Conservation (phyloP, 2,329 filamentous ascomycete species). For the Beauveria bassiana region DNA sequence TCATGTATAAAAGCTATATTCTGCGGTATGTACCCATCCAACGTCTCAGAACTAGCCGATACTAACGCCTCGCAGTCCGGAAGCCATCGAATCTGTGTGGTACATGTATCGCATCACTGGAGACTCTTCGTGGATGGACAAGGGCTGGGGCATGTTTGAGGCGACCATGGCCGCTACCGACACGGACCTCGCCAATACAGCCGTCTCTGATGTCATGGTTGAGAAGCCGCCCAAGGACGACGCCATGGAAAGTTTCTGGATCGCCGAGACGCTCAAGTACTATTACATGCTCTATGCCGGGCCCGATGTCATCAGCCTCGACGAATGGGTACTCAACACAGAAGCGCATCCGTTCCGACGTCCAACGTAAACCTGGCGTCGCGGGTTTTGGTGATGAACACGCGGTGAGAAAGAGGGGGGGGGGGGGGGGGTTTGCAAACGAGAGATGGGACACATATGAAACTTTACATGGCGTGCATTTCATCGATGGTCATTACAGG, state of each 20-base stretch:
- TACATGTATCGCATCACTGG: constrained; percentile 88
- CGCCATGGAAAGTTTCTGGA: constrained; percentile 84
- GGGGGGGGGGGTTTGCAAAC: not conserved
- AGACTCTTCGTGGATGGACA: constrained; percentile 65
- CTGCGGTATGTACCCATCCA: constrained; percentile 42
- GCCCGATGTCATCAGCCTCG: constrained; percentile 56
- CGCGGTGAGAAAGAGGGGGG: not conserved
- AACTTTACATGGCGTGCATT: not conserved
- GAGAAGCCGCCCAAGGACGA: constrained; percentile 40
- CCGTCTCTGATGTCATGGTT: constrained; percentile 55
- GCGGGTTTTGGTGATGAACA: no score
- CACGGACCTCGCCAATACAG: constrained; percentile 61
- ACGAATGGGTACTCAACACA: constrained; percentile 61
- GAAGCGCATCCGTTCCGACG: constrained; percentile 53
- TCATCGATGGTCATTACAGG: not conserved
- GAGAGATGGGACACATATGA: not conserved
- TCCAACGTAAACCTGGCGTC: constrained; percentile 22
- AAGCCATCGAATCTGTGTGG: constrained; percentile 83
- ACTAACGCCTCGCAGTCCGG: constrained; percentile 47
- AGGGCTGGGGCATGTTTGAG: constrained; percentile 81
- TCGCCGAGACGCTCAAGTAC: constrained; percentile 87
- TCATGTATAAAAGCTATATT: constrained; percentile 46
- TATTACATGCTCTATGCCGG: constrained; percentile 75
- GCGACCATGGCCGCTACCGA: constrained; percentile 59
- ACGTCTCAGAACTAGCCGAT: not conserved